Percentiles rank a stretch among this genome's conserved stretches.
Conservation (phyloP, 108 stramenopile genomes). For the Schizochytrium sp. region DNA sequence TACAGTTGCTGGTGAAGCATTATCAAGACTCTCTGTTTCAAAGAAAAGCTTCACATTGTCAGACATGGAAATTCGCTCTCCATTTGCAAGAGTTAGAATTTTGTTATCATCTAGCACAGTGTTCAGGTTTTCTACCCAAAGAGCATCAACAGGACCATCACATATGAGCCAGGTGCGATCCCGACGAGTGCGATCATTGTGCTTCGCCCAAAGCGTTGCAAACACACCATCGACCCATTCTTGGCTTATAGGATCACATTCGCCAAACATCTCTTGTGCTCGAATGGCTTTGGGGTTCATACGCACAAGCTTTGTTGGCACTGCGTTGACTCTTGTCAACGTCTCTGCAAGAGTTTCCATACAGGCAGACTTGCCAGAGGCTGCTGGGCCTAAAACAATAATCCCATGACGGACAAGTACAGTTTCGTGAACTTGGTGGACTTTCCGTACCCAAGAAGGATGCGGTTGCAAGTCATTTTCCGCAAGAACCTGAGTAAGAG, state of each 20-base stretch:
- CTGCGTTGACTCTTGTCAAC: conserved; percentile 61
- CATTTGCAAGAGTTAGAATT: conserved; percentile 80
- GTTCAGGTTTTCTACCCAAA: conserved; percentile 82
- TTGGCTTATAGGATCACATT: conserved; percentile 76
- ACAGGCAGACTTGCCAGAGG: conserved; percentile 76
- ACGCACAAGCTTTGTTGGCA: conserved; percentile 72
- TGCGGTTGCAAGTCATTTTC: conserved; percentile 69
- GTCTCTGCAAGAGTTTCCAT: conserved; percentile 67
- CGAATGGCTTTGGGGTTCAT: conserved; percentile 82
- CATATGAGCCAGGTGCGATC: conserved; percentile 77
- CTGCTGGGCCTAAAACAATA: conserved; percentile 79
- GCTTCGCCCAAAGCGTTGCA: conserved; percentile 80
- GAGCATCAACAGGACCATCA: conserved; percentile 80
- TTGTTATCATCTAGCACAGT: conserved; percentile 82
- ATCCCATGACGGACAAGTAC: conserved; percentile 80
- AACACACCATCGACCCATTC: conserved; percentile 82
- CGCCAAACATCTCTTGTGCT: conserved; percentile 79
- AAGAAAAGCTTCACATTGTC: conserved; percentile 82
- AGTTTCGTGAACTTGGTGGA: conserved; percentile 79
- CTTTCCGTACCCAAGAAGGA: conserved; percentile 75
- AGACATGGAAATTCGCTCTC: conserved; percentile 81
- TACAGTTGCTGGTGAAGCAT: conserved; percentile 80
- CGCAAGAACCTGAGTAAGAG: conserved; percentile 56
- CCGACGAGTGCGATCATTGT: conserved; percentile 73
- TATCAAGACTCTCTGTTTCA: conserved; percentile 77